Evolutionary conservation across 2,329 filamentous ascomycete genomes (phyloP).

Genomic region (Lecanosticta acicola): DNA sequence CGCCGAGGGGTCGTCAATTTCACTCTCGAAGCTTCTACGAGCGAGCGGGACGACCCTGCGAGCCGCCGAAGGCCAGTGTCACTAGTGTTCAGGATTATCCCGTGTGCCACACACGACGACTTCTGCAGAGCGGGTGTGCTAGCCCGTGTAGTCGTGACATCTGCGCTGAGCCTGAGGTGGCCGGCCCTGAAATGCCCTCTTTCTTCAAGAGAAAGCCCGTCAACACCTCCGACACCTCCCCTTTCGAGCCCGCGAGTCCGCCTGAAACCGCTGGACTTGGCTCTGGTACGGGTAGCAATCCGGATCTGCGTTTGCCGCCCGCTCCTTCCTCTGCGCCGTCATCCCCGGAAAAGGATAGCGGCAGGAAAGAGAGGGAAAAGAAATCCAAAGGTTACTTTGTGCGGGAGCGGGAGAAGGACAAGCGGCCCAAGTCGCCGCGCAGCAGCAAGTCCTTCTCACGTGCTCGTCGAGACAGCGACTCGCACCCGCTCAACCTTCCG

Average conservation of each 20-base stretch:
- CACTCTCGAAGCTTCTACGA: no score
- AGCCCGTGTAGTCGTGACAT: no score
- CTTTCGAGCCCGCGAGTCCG: background rate
- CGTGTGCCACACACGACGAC: no score
- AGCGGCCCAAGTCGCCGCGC: constrained; percentile 21
- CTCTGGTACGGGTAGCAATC: no score
- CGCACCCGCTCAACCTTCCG: constrained; percentile 75
- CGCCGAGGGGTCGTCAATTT: no score
- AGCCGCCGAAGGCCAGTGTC: no score
- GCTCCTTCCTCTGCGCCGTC: constrained; percentile 6
- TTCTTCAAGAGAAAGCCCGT: constrained; percentile 7
- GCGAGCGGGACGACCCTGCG: no score
- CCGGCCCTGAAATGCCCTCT: constrained; percentile 6
- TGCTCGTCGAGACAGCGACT: constrained; percentile 45
- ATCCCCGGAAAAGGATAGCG: constrained; percentile 1
- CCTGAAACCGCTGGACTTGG: background rate
- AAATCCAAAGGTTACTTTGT: constrained; percentile 22
- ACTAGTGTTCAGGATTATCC: no score
- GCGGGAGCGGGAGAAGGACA: constrained; percentile 24
- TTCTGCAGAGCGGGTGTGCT: no score
- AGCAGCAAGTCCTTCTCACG: constrained; percentile 22
- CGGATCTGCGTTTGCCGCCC: constrained; percentile 1
- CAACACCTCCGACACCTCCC: background rate
- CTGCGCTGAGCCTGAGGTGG: no score
- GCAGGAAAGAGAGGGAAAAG: constrained; percentile 10